Evolutionary conservation across 176 grass and related monocot genomes (phyloP), one percentile per base, ranked within the genome.

Genomic region (Pontederia paniculata): DNA sequence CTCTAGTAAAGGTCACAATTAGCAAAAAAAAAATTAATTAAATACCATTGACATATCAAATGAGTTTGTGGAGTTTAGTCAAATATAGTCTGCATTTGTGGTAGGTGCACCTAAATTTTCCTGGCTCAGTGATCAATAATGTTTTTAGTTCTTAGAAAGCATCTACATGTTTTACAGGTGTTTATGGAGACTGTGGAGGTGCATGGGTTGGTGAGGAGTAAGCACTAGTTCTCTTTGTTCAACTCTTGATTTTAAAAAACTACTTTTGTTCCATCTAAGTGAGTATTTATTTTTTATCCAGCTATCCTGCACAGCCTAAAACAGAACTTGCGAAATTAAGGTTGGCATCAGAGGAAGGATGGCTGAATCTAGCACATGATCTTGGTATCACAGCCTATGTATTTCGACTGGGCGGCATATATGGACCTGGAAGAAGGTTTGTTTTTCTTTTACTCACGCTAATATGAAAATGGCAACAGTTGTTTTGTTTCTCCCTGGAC

Each of bases 371-470:
- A 63, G 63, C 67, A 1, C 57, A 65, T 69, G 67, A 78, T 8
- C 67, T 72, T 16, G 68, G 81, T 65, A 61, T 96, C 16, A 60
- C 82, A 10, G 73, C 71, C 48, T 87, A 80, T 68, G 9, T 96
- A 73, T 76, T 96, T 77, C 82, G 82, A 50, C 66, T 96, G 19
- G 91, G 91, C 14, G 91, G 91, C 60, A 89, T 89, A 83, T 96
- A 89, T 45, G 91, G 91, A 42, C 86, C 80, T 61, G 82, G 91
- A 78, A 87, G 91, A 87, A 87, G 91, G 91, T 96, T 75, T 62
- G 8, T 37, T 15, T 62, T 53, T 65, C 17, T 65, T 52, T 62
- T 41, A 61, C 73, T 72, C 31, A 10, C 42, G 11, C 28, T 37
- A 37, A 37, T 37, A 6, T 37, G 28, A n/a, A n/a, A n/a, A n/a